phyloP scores from a whole-genome alignment of 352 stramenopile species.

The Phytophthora citricola region DNA sequence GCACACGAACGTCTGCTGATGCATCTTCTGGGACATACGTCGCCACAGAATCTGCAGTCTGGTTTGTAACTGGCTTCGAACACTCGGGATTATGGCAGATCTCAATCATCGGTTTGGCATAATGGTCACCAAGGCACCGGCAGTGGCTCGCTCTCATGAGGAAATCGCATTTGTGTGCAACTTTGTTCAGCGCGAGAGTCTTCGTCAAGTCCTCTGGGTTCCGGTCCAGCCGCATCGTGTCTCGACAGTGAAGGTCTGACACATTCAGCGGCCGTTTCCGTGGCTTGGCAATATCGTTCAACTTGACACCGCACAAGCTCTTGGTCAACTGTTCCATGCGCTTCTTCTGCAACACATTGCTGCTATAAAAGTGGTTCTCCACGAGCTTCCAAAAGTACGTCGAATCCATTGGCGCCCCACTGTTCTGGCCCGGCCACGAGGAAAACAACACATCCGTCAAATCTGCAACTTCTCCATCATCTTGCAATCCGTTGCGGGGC shows the following conservation, averaged over 20 bases:
- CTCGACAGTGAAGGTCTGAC: conserved; percentile 66
- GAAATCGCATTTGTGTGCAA: conserved; percentile 80
- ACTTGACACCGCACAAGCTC: conserved; percentile 67
- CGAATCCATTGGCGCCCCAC: conserved; percentile 74
- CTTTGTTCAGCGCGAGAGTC: conserved; percentile 52
- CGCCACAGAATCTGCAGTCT: neutral
- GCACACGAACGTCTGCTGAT: conserved; percentile 42
- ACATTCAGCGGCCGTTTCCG: conserved; percentile 31
- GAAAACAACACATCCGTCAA: conserved; percentile 82
- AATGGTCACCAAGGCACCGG: conserved; percentile 63
- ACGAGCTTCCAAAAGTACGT: conserved; percentile 84
- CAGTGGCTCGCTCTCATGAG: conserved; percentile 78
- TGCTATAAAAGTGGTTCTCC: conserved; percentile 73
- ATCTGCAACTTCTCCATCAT: conserved; percentile 45
- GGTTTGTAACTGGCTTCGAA: conserved; percentile 2
- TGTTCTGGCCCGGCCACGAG: conserved; percentile 78
- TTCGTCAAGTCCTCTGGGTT: conserved; percentile 32
- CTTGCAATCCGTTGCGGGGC: conserved; percentile 26
- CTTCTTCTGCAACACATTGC: conserved; percentile 67
- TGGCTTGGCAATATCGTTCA: conserved; percentile 69
- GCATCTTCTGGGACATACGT: conserved; percentile 21
- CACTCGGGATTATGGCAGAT: conserved; percentile 39
- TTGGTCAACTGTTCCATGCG: conserved; percentile 77
- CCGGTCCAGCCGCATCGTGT: conserved; percentile 69
- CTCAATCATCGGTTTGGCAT: conserved; percentile 53